Evolutionary conservation across 2,329 filamentous ascomycete genomes (phyloP).

Genomic region (Neophaeococcomyces aloes): DNA sequence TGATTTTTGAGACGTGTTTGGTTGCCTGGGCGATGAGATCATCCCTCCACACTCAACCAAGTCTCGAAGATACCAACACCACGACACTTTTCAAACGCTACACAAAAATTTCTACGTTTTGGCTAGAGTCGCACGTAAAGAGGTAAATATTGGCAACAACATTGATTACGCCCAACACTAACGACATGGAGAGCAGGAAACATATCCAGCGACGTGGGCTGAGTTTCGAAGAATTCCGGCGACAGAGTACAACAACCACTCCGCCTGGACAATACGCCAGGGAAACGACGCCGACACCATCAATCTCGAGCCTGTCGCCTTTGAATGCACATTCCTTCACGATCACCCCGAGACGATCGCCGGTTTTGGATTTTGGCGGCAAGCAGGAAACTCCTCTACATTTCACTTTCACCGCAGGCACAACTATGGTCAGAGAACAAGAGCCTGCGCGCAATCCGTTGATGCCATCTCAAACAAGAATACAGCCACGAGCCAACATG

Average conservation of each 20-base stretch:
- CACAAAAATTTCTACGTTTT: not conserved
- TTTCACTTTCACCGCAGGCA: not conserved
- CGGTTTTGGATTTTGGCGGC: not conserved
- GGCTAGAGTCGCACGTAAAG: not conserved
- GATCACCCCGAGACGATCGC: too few relatives aligned
- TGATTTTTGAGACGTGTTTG: not conserved
- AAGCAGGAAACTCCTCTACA: not conserved
- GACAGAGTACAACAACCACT: not conserved
- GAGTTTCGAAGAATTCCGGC: slow-evolving; percentile 7
- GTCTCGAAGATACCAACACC: not conserved
- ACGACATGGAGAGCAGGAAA: slow-evolving; percentile 2
- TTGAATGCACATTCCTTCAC: too few relatives aligned
- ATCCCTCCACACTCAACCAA: too few relatives aligned
- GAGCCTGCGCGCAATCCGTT: slow-evolving; percentile 32
- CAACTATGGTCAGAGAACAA: slow-evolving; percentile 43
- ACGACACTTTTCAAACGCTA: not conserved
- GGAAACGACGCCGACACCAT: not conserved
- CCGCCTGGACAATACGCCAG: not conserved
- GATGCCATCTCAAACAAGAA: slow-evolving; percentile 28
- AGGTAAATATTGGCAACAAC: not conserved
- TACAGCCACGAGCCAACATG: slow-evolving; percentile 26
- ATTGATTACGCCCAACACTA: not conserved
- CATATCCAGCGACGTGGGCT: not conserved
- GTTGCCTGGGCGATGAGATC: slow-evolving; percentile 2
- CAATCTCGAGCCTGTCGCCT: too few relatives aligned